Conservation (phyloP, 176 grass and related monocot genomes). For the Avena sativa region DNA sequence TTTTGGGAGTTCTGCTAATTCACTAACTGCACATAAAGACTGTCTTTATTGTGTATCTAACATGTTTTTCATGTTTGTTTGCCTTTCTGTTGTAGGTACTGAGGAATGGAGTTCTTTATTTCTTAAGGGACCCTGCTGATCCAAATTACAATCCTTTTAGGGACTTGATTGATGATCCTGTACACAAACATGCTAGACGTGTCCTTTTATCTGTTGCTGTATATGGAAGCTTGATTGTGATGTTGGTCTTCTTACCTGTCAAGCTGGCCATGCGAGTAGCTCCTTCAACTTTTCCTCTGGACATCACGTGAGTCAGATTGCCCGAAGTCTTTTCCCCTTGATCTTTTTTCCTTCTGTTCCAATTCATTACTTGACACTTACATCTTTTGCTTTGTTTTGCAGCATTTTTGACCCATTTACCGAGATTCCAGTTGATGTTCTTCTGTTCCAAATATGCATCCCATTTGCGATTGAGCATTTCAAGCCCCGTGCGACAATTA, state of each 20-base stretch:
- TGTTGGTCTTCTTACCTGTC: conserved; percentile 98
- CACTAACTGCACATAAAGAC: not conserved
- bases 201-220: conserved; percentile 95
- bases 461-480: conserved; percentile 99
- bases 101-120: conserved; percentile 95
- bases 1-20: conserved; percentile 27
- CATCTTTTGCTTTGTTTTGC: conserved; percentile 40
- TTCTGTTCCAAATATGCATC: conserved; percentile 97
- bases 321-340: conserved; percentile 14
- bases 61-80: conserved; percentile 23
- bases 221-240: conserved; percentile 98
- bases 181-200: conserved; percentile 92
- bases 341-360: not conserved
- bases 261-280: conserved; percentile 90
- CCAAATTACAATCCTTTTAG: conserved; percentile 99
- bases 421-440: conserved; percentile 89
- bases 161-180: conserved; percentile 96
- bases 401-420: conserved; percentile 98
- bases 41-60: not conserved
- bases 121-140: conserved; percentile 96
- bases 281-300: conserved; percentile 83
- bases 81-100: conserved; percentile 63
- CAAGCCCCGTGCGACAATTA: conserved; percentile 87
- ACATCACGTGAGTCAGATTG: conserved; percentile 71
- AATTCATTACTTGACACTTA: conserved; percentile 23